phyloP scores from a whole-genome alignment of 331 rosid species.

The Telfairia occidentalis region DNA sequence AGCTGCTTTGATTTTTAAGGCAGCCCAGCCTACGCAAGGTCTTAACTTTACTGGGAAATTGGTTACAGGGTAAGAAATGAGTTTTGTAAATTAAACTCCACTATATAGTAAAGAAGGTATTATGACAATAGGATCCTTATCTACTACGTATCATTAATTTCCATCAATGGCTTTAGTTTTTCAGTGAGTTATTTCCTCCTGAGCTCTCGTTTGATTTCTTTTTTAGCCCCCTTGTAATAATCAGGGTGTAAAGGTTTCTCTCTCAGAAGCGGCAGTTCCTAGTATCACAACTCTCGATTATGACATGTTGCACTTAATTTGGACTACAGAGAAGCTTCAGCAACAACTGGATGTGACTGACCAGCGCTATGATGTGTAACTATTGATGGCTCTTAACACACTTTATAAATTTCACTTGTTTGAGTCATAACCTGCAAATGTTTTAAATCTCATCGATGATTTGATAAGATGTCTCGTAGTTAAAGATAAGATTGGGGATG shows the following conservation, averaged over 20 bases:
- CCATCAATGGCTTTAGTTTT: neutral
- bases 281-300: constrained; percentile 46
- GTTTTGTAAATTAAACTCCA: neutral
- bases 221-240: neutral
- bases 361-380: constrained; percentile 54
- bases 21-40: neutral
- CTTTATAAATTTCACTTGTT: constrained; percentile 7
- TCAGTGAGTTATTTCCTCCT: neutral
- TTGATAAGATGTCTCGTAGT: neutral
- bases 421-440: neutral
- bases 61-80: neutral
- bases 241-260: constrained; percentile 75
- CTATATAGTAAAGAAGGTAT: neutral
- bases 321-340: constrained; percentile 78
- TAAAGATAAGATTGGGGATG: neutral
- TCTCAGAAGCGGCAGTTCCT: constrained; percentile 43
- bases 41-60: neutral
- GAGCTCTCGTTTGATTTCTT: neutral
- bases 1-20: neutral
- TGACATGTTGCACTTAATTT: constrained; percentile 51
- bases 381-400: constrained; percentile 10
- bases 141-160: neutral
- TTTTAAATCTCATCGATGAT: neutral
- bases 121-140: neutral
- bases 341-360: constrained; percentile 64